Base-by-base conservation (phyloP, 1,284 basidiomycete genomes). In the Lentinus polychrous region DNA sequence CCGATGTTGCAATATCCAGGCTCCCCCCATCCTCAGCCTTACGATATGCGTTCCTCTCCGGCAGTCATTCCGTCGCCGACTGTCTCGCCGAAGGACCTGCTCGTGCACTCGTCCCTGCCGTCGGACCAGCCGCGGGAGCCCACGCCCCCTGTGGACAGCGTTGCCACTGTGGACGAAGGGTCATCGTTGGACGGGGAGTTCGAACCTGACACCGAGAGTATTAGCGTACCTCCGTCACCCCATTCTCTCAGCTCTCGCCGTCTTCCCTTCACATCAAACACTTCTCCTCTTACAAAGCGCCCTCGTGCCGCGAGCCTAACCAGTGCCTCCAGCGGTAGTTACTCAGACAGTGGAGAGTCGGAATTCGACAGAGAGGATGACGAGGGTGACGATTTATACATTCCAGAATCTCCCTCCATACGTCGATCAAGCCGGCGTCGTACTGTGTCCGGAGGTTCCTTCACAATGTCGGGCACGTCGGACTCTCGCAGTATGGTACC, bases 401-500 rank as follows among this genome's bases (percentile, higher is more conserved):
- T 5, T 10, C 27, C 27, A 27, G 60, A 59, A 18, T 68, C 72
- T 49, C 69, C 55, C 54, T 55, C 54, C 56, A 53, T 22, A 49
- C 56, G 49, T 49, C 69, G 65, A 52, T 59, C 64, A 41, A 52
- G 58, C 43, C 52, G 55, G 43, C 49, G 60, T 18, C 46, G 52
- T 39, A 48, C 48, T 35, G 42, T 45, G 49, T 49, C 49, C 1
- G 50, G 52, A 11, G 45, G 44, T 44, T 49, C 50, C 3, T 43
- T 52, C 34, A 38, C 50, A 14, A 40, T 51, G 46, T 52, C 52
- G 12, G 44, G 36, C 23, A 36, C 22, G 22, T 38, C 15, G n/a
- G 32, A 31, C 40, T 32, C 48, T 50, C 49, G 39, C 23, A 27
- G 59, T 35, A 53, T 64, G 40, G 67, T 79, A 17, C 86, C 87